These are phyloP conservation scores for Annulohypoxylon maeteangense DNA, from an alignment of 495 filamentous ascomycete genomes.

Conservation along the genomic window DNA sequence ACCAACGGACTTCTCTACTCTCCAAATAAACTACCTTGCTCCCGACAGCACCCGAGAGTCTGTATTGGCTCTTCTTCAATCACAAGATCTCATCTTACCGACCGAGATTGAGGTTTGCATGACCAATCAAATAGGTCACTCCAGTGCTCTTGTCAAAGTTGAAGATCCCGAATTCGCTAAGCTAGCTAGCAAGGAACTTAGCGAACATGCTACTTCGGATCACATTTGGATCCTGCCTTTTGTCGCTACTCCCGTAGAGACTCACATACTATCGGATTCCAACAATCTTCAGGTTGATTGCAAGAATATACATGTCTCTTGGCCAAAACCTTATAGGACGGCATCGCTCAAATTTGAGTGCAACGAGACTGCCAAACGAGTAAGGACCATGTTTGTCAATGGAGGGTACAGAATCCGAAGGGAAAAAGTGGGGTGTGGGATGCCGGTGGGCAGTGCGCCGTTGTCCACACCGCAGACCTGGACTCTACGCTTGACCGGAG, in stretches of 20 bases:
- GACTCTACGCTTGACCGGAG: slow-evolving; percentile 44
- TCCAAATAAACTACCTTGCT: slow-evolving; percentile 45
- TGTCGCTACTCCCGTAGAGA: slow-evolving; percentile 20
- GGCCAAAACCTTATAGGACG: slow-evolving; percentile 42
- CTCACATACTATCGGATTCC: slow-evolving; percentile 31
- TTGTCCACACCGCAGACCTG: slow-evolving; percentile 20
- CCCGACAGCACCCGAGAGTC: slow-evolving; percentile 21
- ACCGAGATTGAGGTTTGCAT: not conserved
- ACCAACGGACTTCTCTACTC: slow-evolving; percentile 45
- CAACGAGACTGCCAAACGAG: slow-evolving; percentile 27
- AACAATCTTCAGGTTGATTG: slow-evolving; percentile 44
- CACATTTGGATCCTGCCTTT: not conserved
- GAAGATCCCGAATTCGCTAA: slow-evolving; percentile 44
- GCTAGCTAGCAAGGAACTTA: not conserved
- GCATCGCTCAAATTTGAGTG: slow-evolving; percentile 47
- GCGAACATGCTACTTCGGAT: not conserved
- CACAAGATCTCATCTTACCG: not conserved
- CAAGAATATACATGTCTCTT: slow-evolving; percentile 47
- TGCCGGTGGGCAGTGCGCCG: not conserved
- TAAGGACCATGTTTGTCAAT: slow-evolving; percentile 25
- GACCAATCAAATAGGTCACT: not conserved
- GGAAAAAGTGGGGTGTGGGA: not conserved
- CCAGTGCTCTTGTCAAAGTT: slow-evolving; percentile 35
- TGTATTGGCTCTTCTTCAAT: slow-evolving; percentile 27
- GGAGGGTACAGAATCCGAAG: slow-evolving; percentile 32